Evolutionary conservation across 495 filamentous ascomycete species (phyloP), one percentile per base, ranked within the genome.

Genomic region (Aspergillus indologenus): DNA sequence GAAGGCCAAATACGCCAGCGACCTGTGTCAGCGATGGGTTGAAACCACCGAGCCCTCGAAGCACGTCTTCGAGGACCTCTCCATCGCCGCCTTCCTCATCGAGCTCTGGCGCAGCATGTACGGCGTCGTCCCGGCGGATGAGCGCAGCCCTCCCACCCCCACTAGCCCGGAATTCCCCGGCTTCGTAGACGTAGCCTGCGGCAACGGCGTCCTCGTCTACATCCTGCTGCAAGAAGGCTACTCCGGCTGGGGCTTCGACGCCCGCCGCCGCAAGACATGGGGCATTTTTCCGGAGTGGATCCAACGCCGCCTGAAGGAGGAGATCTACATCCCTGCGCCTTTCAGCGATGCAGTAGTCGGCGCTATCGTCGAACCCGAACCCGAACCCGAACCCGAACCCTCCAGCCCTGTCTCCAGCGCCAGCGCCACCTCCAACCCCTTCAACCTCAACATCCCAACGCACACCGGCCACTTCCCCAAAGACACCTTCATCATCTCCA

Each of bases 121-220:
- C 66, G 72, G 69, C 17, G 60, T 58, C 15, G 21, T 43, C 23
- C 74, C 72, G 6, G 52, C 23, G 0, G 63, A 62, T 5, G 73
- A 71, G 23, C 44, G 48, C 29, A 9, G 26, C 3, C 4, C 26
- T 29, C 26, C 26, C 26, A 29, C 9, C 3, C 26, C 26, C 26
- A 29, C 5, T 15, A 20, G 21, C n/a, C 18, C 42, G 0, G 20
- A 17, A 0, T 96, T 96, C 65, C 90, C 90, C 1, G 91, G 93
- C 5, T 98, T 98, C 65, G 90, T 97, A 11, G 95, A 98, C 67
- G 87, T 98, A 48, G 94, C 92, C 17, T 98, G 94, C 66, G 94
- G 94, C 5, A 98, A 97, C 67, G 94, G 94, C 15, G 81, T 98
- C 1, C 82, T 98, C n/a, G 89, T 96, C 12, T 83, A 93, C 64